Conservation (phyloP, 192 early-diverging fungal genomes). For the Spizellomyces sp. region DNA sequence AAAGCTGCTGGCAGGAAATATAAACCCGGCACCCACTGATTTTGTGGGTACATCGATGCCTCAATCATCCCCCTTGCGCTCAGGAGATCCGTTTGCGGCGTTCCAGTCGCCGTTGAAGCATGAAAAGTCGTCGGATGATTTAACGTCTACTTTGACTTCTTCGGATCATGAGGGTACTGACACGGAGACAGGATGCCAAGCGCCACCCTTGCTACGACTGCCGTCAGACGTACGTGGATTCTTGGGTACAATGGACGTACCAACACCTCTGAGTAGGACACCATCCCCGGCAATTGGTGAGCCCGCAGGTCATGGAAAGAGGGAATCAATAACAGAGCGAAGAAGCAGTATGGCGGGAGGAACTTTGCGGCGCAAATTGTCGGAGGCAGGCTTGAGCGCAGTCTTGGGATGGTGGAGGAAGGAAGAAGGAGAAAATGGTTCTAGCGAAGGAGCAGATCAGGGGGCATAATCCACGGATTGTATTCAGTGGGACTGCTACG, state of each 20-base stretch:
- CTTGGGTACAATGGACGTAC: not conserved
- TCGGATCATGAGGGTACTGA: not conserved
- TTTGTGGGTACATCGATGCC: not conserved
- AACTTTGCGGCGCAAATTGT: slow-evolving; percentile 17
- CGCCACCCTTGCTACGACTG: not conserved
- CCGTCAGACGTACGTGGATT: slow-evolving; percentile 2
- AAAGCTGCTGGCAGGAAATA: not conserved
- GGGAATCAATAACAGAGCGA: not conserved
- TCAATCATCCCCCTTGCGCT: not conserved
- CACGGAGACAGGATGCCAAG: not conserved
- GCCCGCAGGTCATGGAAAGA: not conserved
- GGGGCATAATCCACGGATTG: too few relatives aligned
- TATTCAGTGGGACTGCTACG: too few relatives aligned
- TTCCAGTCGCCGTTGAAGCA: not conserved
- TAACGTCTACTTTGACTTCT: not conserved
- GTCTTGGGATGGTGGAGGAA: slow-evolving; percentile 32
- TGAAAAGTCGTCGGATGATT: not conserved
- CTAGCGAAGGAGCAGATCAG: not conserved
- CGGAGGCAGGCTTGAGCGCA: slow-evolving; percentile 15
- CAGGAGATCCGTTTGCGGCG: not conserved
- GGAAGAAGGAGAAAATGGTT: slow-evolving; percentile 8
- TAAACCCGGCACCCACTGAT: not conserved
- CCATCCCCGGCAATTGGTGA: not conserved
- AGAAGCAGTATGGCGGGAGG: slow-evolving; percentile 6
- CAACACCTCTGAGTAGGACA: not conserved